A percentile compares a stretch with the other conserved stretches of the same genome.
Conservation (phyloP, 345 rosid genomes). For the Erysimum cheiranthoides region DNA sequence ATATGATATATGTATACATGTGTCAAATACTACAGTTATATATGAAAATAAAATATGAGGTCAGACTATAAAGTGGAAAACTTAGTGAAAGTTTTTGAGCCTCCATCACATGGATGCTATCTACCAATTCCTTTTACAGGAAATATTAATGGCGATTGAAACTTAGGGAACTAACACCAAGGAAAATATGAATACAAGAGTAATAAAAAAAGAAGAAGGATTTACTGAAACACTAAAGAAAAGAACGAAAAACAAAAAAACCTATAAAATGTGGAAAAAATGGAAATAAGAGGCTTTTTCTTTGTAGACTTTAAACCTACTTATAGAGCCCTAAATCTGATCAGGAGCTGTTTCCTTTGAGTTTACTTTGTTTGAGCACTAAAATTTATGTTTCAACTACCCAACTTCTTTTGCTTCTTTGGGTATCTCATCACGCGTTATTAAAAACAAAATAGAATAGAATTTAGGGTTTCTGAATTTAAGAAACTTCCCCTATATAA, state of each 20-base stretch:
- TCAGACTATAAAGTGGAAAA: slow-evolving; percentile 39
- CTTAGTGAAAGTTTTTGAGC: slow-evolving; percentile 37
- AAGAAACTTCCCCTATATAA: slow-evolving; percentile 20
- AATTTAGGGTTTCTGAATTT: slow-evolving; percentile 45
- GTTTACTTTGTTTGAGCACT: slow-evolving; percentile 45
- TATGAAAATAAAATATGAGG: slow-evolving; percentile 33
- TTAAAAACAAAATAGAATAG: background rate
- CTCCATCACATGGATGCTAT: slow-evolving; percentile 38
- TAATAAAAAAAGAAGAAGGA: background rate
- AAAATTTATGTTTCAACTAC: slow-evolving; percentile 39
- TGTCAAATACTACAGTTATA: slow-evolving; percentile 39
- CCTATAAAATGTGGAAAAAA: slow-evolving; percentile 25
- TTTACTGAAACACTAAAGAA: background rate
- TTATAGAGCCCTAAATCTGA: slow-evolving; percentile 44
- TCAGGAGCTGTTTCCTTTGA: slow-evolving; percentile 40
- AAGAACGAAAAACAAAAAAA: background rate
- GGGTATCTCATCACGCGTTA: slow-evolving; percentile 30
- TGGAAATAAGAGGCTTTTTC: slow-evolving; percentile 14
- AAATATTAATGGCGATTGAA: slow-evolving; percentile 26
- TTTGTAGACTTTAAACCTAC: slow-evolving; percentile 39
- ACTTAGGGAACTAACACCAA: slow-evolving; percentile 14
- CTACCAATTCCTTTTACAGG: slow-evolving; percentile 36
- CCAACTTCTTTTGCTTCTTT: slow-evolving; percentile 43
- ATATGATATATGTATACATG: slow-evolving; percentile 36
- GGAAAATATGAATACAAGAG: background rate